Evolutionary conservation across 148 eudicot genomes (phyloP).

Genomic region (Bassia scoparia): DNA sequence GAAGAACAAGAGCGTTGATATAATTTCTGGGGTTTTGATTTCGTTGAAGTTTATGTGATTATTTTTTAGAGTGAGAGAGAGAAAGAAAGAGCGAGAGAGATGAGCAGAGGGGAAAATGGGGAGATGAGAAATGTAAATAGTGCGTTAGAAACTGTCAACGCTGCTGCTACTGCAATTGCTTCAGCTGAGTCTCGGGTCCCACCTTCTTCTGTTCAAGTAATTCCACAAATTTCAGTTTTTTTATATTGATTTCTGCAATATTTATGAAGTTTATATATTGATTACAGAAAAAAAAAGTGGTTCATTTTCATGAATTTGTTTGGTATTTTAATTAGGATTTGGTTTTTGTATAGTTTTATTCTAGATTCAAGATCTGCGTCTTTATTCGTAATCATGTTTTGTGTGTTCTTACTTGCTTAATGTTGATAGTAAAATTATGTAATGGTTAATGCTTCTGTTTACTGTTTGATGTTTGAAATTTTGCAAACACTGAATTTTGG

Average conservation of each 20-base stretch:
- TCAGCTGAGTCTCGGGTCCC: slow-evolving; percentile 64
- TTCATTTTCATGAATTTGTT: slow-evolving; percentile 2
- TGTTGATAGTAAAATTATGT: neutral
- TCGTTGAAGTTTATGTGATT: slow-evolving; percentile 18
- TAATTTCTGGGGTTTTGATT: neutral
- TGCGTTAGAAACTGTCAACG: slow-evolving; percentile 72
- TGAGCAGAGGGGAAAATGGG: slow-evolving; percentile 37
- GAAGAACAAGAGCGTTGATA: neutral
- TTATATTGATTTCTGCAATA: neutral
- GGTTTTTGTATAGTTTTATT: slow-evolving; percentile 4
- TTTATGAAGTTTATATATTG: slow-evolving; percentile 1
- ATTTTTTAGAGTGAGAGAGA: neutral
- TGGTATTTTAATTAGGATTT: slow-evolving; percentile 21
- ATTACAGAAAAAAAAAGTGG: neutral
- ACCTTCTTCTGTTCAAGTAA: slow-evolving; percentile 56
- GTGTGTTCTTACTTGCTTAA: no score
- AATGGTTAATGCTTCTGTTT: slow-evolving; percentile 2
- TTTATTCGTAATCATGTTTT: no score
- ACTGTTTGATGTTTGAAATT: slow-evolving; percentile 20
- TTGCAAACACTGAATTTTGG: neutral
- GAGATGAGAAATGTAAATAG: slow-evolving; percentile 50
- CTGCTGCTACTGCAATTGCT: slow-evolving; percentile 85
- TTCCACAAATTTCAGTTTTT: neutral
- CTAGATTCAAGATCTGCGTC: slow-evolving; percentile 27
- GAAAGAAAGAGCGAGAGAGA: slow-evolving; percentile 16